A percentile compares a stretch with the other conserved stretches of the same genome.
Evolutionary conservation across 768 basidiomycete genomes (phyloP).

Genomic region (Termitomyces titanicus): DNA sequence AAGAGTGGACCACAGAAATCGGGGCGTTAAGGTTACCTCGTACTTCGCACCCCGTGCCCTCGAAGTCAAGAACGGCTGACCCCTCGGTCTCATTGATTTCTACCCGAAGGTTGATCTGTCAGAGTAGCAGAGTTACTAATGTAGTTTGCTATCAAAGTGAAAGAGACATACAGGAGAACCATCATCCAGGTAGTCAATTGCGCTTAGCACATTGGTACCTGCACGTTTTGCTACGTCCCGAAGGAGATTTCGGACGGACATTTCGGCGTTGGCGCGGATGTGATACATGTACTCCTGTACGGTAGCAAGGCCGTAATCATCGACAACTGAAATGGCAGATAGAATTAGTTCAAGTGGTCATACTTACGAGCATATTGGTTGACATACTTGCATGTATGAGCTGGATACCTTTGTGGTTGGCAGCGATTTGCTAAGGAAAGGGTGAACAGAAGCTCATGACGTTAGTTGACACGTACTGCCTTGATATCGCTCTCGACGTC

Average conservation of each 20-base stretch:
- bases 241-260: conserved; percentile 79
- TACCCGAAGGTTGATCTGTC: conserved; percentile 69
- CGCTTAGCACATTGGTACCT: conserved; percentile 60
- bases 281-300: conserved; percentile 95
- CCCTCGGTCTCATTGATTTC: conserved; percentile 73
- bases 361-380: neutral
- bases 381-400: conserved; percentile 72
- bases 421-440: conserved; percentile 76
- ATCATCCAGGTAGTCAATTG: conserved; percentile 85
- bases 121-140: neutral
- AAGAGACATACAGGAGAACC: conserved; percentile 65
- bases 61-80: conserved; percentile 82
- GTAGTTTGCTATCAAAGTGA: neutral
- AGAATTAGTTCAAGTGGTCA: conserved; percentile 3
- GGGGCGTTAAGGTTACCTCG: conserved; percentile 85
- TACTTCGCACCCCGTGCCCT: conserved; percentile 79
- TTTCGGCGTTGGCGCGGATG: conserved; percentile 86
- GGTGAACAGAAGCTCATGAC: conserved; percentile 3
- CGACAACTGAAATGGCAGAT: conserved; percentile 52
- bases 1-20: conserved; percentile 81
- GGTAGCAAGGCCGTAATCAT: conserved; percentile 79
- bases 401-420: conserved; percentile 89
- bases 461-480: conserved; percentile 51
- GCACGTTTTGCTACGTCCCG: conserved; percentile 67
- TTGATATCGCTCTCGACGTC: conserved; percentile 93